Conservation (phyloP, 1,139 yeast species). For the Pichia cactophila region DNA sequence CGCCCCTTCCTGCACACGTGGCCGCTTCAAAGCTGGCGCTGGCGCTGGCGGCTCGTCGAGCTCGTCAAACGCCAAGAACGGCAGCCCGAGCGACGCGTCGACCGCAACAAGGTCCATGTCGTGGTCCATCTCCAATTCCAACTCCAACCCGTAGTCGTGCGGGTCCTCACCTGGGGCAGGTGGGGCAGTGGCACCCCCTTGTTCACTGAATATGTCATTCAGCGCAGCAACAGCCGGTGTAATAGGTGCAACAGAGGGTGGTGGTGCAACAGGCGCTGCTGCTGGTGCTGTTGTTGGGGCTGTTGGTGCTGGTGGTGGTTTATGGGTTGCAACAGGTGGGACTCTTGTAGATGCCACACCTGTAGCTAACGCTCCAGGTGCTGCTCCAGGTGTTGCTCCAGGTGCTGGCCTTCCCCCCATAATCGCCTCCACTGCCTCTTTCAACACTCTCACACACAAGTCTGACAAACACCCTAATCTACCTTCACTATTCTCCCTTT, state of each 20-base stretch:
- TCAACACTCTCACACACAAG: background rate
- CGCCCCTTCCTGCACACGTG: background rate
- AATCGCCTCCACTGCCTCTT: background rate
- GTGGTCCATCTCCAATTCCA: background rate
- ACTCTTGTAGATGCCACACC: background rate
- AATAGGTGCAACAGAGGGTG: background rate
- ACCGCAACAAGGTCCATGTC: conserved; percentile 40
- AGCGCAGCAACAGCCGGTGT: background rate
- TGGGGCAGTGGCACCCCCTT: too few species aligned
- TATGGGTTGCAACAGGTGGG: too few species aligned
- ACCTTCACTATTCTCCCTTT: background rate
- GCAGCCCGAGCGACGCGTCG: conserved; percentile 61
- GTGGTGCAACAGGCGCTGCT: background rate
- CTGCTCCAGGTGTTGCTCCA: background rate
- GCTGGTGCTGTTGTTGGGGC: background rate
- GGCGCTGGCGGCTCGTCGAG: background rate
- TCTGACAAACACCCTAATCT: background rate
- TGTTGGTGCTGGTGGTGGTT: too few species aligned
- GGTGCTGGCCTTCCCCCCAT: conserved; percentile 1
- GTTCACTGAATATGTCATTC: background rate
- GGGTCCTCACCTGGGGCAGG: too few species aligned
- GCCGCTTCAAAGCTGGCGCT: background rate
- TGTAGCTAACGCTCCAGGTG: conserved; percentile 7
- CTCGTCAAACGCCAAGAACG: conserved; percentile 39
- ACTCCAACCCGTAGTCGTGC: too few species aligned